Conservation (phyloP, 2,329 filamentous ascomycete genomes). For the Aspergillus oerlinghausenensis region DNA sequence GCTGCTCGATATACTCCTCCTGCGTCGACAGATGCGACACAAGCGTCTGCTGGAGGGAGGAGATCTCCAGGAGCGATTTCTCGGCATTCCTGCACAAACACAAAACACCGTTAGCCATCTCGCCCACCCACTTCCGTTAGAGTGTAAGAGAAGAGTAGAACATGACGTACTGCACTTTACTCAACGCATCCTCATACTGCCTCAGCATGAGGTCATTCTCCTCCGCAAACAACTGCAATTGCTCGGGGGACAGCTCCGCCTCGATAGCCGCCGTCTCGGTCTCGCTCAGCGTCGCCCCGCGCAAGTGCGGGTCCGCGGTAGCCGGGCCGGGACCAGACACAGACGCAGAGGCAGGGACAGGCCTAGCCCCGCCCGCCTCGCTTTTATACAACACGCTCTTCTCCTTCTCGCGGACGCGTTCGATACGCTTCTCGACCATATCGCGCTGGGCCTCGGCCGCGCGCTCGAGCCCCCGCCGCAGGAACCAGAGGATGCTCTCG, state of each 20-base stretch:
- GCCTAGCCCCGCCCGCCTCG: constrained; percentile 10
- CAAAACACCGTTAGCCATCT: constrained; percentile 1
- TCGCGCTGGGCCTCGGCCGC: constrained; percentile 73
- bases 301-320: not conserved
- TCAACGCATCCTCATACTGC: constrained; percentile 88
- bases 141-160: not conserved
- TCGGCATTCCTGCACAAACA: constrained; percentile 65
- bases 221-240: constrained; percentile 87
- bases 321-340: constrained; percentile 1
- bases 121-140: not conserved
- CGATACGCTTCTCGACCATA: constrained; percentile 89
- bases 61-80: constrained; percentile 85
- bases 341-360: constrained; percentile 13
- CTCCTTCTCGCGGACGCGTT: constrained; percentile 81
- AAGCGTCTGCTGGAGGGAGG: constrained; percentile 83
- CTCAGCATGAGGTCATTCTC: constrained; percentile 90
- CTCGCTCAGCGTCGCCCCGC: constrained; percentile 22
- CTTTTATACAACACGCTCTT: constrained; percentile 75
- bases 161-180: constrained; percentile 77
- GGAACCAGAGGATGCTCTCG: constrained; percentile 77
- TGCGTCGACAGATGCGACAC: constrained; percentile 81
- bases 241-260: constrained; percentile 69
- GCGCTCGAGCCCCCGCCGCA: constrained; percentile 70
- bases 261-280: constrained; percentile 40
- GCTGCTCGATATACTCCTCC: constrained; percentile 80